Evolutionary conservation across 345 rosid species (phyloP).

Genomic region (Arabidopsis arenosa): DNA sequence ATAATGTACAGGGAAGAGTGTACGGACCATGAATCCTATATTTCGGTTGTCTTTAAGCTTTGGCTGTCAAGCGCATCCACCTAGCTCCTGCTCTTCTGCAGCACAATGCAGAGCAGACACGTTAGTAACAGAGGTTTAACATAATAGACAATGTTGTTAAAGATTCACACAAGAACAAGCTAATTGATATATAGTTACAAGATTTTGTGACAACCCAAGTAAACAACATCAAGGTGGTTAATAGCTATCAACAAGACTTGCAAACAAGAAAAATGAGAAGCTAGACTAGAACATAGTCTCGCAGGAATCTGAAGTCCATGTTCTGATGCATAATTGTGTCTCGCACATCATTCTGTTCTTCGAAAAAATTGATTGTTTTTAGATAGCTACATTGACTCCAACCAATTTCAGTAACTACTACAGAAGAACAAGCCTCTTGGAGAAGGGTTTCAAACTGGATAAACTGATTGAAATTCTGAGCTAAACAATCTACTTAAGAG

Average conservation of each 20-base stretch:
- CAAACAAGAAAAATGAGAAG: slow-evolving; percentile 9
- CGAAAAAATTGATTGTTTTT: not conserved
- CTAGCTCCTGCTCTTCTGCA: slow-evolving; percentile 32
- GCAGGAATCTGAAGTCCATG: slow-evolving; percentile 10
- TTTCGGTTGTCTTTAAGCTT: slow-evolving; percentile 21
- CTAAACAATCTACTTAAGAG: slow-evolving; percentile 15
- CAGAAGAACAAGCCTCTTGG: not conserved
- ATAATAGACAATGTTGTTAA: not conserved
- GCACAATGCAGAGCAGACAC: slow-evolving; percentile 3
- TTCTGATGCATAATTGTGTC: slow-evolving; percentile 1
- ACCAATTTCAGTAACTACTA: not conserved
- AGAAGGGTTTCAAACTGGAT: not conserved
- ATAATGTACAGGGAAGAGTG: slow-evolving; percentile 36
- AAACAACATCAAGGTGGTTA: slow-evolving; percentile 3
- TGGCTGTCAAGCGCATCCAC: slow-evolving; percentile 14
- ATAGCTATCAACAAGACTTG: not conserved
- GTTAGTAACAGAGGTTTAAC: slow-evolving; percentile 11
- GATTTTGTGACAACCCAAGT: not conserved
- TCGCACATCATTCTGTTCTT: slow-evolving; percentile 4
- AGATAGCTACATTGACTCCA: slow-evolving; percentile 5
- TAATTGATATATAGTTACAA: slow-evolving; percentile 2
- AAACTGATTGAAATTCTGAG: slow-evolving; percentile 12
- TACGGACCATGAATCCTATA: slow-evolving; percentile 30
- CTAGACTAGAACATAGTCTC: slow-evolving; percentile 2
- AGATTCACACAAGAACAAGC: slow-evolving; percentile 23